Base-by-base conservation (phyloP, 108 stramenopile genomes). In the Cyclotella atomus region DNA sequence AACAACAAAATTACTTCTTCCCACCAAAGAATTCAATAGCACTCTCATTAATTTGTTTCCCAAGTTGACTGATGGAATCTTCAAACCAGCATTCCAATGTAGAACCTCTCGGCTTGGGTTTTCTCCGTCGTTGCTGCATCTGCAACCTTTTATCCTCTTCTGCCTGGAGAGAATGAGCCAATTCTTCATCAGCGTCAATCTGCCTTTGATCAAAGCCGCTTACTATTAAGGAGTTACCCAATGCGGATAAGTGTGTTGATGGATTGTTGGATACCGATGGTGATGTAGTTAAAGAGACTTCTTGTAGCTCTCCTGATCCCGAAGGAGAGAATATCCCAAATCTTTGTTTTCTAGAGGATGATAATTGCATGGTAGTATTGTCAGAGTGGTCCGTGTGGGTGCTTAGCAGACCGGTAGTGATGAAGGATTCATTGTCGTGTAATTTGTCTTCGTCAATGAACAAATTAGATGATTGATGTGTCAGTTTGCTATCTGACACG, bases 101-200 rank as follows among this genome's bases (percentile, higher is more conserved):
- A n/a, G n/a, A n/a, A n/a, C 38, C 12, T 12, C 38, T 41, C 38
- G 38, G 38, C 38, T 41, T 41, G 38, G 38, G 38, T 12, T 41
- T 41, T 44, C 25, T 63, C n/a, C n/a, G n/a, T 43, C 21, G 15
- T 14, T 41, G 21, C 21, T 24, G 21, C 14, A 12, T 41, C 14
- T 44, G 61, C 4, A 24, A 21, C 61, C 9, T 59, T 59, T 63
- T 63, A 41, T 63, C 30, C 23, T 63, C 61, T 24, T 63, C 61
- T 1, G 27, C 61, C 41, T 63, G 61, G 23, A 63, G 61, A n/a
- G 27, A 30, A 2, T 41, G 61, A 5, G 61, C 61, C 61, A 63
- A 63, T 63, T 63, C 61, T 63, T 63, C 61, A 24, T 63, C 61
- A 19, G 61, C 36, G 25, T 63, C 41, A 44, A 63, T 41, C 25